These are phyloP conservation scores for Globisporangium nunn DNA, from an alignment of 352 stramenopile genomes.

Conservation along the genomic window DNA sequence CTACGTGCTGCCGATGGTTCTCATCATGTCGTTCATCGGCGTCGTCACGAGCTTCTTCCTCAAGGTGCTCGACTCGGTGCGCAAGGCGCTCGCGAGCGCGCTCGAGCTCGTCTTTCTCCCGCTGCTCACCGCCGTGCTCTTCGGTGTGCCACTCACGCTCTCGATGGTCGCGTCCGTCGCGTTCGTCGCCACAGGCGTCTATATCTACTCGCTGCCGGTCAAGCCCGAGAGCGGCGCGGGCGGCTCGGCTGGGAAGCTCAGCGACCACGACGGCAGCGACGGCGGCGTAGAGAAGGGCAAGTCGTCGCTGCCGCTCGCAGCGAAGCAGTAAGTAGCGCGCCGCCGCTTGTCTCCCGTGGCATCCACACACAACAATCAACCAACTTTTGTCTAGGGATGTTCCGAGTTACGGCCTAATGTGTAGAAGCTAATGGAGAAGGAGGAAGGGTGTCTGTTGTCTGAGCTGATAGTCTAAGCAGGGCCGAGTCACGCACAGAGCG, in stretches of 20 bases:
- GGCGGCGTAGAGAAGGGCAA: slow-evolving; percentile 2
- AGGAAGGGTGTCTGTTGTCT: neutral
- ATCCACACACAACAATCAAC: too few relatives aligned
- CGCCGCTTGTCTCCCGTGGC: too few relatives aligned
- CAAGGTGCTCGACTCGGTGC: slow-evolving; percentile 72
- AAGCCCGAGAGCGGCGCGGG: slow-evolving; percentile 7
- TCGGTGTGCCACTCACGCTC: slow-evolving; percentile 49
- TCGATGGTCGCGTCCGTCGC: slow-evolving; percentile 47
- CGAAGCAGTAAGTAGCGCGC: neutral
- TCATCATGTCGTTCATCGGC: slow-evolving; percentile 80
- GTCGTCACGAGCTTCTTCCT: slow-evolving; percentile 80
- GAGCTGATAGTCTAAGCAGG: neutral
- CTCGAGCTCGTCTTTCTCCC: slow-evolving; percentile 71
- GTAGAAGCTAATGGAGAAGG: neutral
- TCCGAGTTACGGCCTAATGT: too few relatives aligned
- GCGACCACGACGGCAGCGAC: neutral
- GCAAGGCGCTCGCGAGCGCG: slow-evolving; percentile 73
- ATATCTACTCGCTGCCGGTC: slow-evolving; percentile 72
- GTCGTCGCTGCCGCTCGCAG: neutral
- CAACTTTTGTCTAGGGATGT: too few relatives aligned
- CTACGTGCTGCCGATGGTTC: slow-evolving; percentile 70
- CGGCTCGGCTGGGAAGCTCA: neutral
- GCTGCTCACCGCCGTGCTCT: slow-evolving; percentile 53
- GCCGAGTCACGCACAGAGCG: too few relatives aligned
- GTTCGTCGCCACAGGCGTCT: slow-evolving; percentile 67